phyloP scores from a whole-genome alignment of 2,329 filamentous ascomycete genomes.

The Trichophyton rubrum region DNA sequence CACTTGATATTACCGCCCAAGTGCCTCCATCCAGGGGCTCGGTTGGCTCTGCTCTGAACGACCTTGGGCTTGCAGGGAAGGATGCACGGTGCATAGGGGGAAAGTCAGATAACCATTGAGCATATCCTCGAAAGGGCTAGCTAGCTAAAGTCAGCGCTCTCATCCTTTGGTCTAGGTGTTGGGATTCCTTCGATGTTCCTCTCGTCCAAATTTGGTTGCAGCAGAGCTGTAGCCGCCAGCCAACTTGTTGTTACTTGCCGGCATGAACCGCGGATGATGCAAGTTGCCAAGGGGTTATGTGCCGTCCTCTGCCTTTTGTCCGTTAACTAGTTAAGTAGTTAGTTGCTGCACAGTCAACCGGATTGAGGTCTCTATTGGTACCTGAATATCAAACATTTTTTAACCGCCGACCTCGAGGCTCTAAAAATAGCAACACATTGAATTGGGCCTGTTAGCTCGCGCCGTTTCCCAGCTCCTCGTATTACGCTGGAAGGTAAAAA shows the following conservation, averaged over 20 bases:
- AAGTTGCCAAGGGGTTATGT: not conserved
- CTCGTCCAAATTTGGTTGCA: not conserved
- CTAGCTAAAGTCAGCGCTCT: not conserved
- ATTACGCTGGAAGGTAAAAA: not conserved
- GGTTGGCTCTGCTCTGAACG: too few relatives aligned
- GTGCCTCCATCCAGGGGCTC: not conserved
- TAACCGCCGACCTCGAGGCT: not conserved
- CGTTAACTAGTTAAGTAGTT: not conserved
- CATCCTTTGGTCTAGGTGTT: too few relatives aligned
- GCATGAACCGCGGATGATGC: not conserved
- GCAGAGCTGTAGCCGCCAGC: not conserved
- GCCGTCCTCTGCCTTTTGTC: not conserved
- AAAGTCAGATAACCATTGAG: too few relatives aligned
- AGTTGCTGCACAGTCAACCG: not conserved
- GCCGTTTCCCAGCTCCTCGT: not conserved
- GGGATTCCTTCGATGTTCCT: too few relatives aligned
- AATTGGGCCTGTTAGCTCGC: not conserved
- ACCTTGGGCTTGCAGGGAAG: not conserved
- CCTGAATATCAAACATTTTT: not conserved
- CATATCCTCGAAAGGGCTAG: not conserved
- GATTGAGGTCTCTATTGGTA: constrained; percentile 2
- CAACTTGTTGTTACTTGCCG: not conserved
- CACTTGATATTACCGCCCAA: not conserved
- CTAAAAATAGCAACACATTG: not conserved
- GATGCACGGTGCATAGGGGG: not conserved